These are phyloP conservation scores for Straminergon stramineum DNA, from an alignment of 225 moss, liverwort and hornwort species.

Conservation along the genomic window DNA sequence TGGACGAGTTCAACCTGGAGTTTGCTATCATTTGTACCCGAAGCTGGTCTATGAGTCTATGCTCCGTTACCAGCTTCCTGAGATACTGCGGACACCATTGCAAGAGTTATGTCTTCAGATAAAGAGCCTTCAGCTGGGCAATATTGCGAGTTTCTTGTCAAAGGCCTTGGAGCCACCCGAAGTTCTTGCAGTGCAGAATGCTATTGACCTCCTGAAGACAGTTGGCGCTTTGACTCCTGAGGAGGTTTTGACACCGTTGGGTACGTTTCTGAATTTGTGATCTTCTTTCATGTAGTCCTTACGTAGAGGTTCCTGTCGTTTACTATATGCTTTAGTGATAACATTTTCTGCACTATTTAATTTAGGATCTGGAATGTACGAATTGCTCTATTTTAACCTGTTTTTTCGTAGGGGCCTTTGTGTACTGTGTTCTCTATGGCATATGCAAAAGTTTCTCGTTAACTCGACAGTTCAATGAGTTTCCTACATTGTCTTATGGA, in stretches of 20 bases:
- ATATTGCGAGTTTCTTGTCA: conserved; percentile 68
- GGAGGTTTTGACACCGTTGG: conserved; percentile 82
- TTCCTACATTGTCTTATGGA: not conserved
- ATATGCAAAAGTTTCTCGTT: not conserved
- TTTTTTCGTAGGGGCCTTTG: not conserved
- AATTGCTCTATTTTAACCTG: not conserved
- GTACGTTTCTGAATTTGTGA: conserved; percentile 17
- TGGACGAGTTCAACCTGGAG: conserved; percentile 87
- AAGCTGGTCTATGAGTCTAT: conserved; percentile 85
- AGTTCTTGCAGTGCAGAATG: conserved; percentile 94
- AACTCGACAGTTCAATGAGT: not conserved
- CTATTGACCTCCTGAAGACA: conserved; percentile 79
- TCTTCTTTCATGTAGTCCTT: not conserved
- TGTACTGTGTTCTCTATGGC: not conserved
- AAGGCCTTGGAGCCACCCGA: conserved; percentile 98
- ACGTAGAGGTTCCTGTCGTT: not conserved
- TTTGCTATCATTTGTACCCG: conserved; percentile 97
- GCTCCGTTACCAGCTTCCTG: conserved; percentile 92
- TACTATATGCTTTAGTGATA: not conserved
- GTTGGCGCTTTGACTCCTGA: conserved; percentile 76
- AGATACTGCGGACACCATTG: conserved; percentile 93
- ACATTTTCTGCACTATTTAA: not conserved
- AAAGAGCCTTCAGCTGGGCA: conserved; percentile 77
- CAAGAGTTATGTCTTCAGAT: conserved; percentile 98
- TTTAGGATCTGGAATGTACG: not conserved